phyloP scores from a whole-genome alignment of 1,139 yeast genomes.

The Suhomyces yuchorum region DNA sequence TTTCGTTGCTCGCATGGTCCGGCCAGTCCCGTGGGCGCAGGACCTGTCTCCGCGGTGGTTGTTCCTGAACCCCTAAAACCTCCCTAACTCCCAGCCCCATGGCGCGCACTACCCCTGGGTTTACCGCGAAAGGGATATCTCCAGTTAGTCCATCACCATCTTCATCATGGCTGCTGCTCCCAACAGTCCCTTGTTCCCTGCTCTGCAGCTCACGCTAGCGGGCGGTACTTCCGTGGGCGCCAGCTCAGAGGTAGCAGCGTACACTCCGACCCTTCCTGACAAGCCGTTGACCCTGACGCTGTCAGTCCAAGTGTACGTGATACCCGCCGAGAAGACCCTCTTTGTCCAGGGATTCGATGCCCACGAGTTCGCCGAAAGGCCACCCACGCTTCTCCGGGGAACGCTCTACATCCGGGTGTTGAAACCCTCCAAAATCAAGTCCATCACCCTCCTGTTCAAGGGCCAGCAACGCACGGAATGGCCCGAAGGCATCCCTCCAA shows the following conservation, averaged over 20 bases:
- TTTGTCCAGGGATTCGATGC: slow-evolving; percentile 81
- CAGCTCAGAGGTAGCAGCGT: slow-evolving; percentile 14
- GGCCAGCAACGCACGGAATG: slow-evolving; percentile 88
- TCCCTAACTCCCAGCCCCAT: not conserved
- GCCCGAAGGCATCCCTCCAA: slow-evolving; percentile 99
- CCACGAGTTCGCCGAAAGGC: slow-evolving; percentile 63
- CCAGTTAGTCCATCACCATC: not conserved
- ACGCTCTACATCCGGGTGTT: slow-evolving; percentile 69
- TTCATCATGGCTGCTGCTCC: slow-evolving; percentile 11
- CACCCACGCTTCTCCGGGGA: slow-evolving; percentile 86
- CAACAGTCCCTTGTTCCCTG: slow-evolving; percentile 37
- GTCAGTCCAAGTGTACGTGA: slow-evolving; percentile 53
- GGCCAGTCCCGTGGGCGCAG: no score
- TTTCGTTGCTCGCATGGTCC: no score
- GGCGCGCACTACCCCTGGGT: not conserved
- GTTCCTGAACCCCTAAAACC: not conserved
- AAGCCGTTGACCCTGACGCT: slow-evolving; percentile 50
- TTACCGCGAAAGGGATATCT: not conserved
- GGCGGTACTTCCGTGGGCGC: slow-evolving; percentile 1
- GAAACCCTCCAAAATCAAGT: slow-evolving; percentile 75
- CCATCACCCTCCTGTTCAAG: slow-evolving; percentile 63
- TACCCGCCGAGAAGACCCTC: slow-evolving; percentile 77
- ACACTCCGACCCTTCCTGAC: slow-evolving; percentile 49
- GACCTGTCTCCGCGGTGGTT: no score
- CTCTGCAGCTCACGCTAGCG: slow-evolving; percentile 30